Base-by-base conservation (phyloP, 371 early-diverging fungal species). In the Gilbertella persicaria region DNA sequence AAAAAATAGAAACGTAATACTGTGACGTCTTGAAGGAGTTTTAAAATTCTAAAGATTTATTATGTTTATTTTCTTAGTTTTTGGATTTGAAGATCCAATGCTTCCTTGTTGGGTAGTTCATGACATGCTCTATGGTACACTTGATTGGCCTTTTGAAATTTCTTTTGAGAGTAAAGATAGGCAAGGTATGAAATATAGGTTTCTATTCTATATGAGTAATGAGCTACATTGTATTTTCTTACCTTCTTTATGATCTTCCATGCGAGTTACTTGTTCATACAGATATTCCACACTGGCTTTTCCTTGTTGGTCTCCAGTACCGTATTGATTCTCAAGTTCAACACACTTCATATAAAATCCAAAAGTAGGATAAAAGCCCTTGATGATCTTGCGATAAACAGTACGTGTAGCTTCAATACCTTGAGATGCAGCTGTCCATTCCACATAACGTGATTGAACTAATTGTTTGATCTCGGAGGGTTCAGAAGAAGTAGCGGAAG, bases 71-170 rank as follows among this genome's bases (percentile, higher is more conserved):
- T n/a, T 39, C 39, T 53, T 53, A 63, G 33, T 24, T 47, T 49
- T 50, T 63, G 58, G 9, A 58, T 53, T 42, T 50, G 24, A 41
- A 60, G 13, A 41, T 78, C 79, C 55, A 87, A 82, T 26, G 69
- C 74, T 14, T 80, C 85, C 45, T 71, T 73, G 45, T 83, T 78
- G 0, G 57, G 48, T 0, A 89, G 83, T 6, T 70, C 75, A 65
- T 84, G 84, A 33, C 66, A 53, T 5, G 90, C 92, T 50, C 79
- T 73, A 80, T 80, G 84, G 48, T 86, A 76, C 35, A 89, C 73
- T 19, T 75, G 50, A 48, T 75, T 64, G 29, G 87, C 72, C 44
- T 66, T 56, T 50, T 69, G 65, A 45, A 75, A 73, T 41, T 80
- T 72, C 25, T 71, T 66, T 41, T 74, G 71, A 12, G 73, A 71